Base-by-base conservation (phyloP, 2,329 filamentous ascomycete genomes). In the Fusarium musae region DNA sequence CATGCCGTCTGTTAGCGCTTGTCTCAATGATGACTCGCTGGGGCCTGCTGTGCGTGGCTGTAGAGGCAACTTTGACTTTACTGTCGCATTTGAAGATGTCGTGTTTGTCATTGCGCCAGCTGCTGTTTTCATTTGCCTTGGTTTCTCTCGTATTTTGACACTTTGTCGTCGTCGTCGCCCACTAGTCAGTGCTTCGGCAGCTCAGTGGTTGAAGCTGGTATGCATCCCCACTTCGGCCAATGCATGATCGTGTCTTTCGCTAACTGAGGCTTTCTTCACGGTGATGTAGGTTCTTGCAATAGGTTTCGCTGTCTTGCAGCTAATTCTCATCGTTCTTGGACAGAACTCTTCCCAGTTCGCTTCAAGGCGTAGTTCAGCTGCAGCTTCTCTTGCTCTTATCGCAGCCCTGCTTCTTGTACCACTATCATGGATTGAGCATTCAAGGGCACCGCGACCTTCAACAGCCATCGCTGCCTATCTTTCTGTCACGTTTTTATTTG, bases 21-120 rank as follows among this genome's bases (percentile, higher is more conserved):
- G 43, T 32, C 44, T 59, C 16, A 52, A 52, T 7, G 57, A 59
- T 17, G 34, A 26, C 57, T 59, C 43, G 26, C 23, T 50, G 26
- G 34, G 42, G 30, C 43, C 57, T 21, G 57, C 57, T 40, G 43
- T 50, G 28, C 26, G 36, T 40, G 32, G 43, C 15, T 59, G 43
- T 21, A 36, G 34, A 32, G 39, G 37, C 30, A 19, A 36, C 4
- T 57, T 57, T 23, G 54, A 57, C n/a, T 57, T 57, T 11, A 44
- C 54, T 21, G 28, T 46, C 6, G 17, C 30, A 3, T 57, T 46
- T 43, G 39, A 46, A 32, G n/a, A 57, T 57, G 30, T n/a, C 6
- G 9, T 21, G 9, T 46, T 46, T 57, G 54, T n/a, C 6, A 36
- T n/a, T 26, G 30, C 21, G 1, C 54, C 37, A 21, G 54, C 54